Evolutionary conservation across 805 yeast genomes (phyloP).

Genomic region (Scheffersomyces lignosus): DNA sequence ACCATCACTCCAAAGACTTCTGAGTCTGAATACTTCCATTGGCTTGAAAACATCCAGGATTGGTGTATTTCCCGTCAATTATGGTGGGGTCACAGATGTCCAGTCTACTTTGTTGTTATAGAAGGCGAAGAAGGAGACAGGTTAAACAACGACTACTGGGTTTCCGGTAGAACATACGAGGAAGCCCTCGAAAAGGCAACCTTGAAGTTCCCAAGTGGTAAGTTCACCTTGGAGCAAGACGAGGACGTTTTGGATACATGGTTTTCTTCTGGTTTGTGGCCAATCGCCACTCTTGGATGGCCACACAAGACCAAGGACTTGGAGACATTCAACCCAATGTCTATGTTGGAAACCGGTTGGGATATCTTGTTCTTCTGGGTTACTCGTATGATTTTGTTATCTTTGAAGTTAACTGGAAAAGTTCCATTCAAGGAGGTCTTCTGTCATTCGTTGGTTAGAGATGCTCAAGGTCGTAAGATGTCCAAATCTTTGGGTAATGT

Average conservation of each 20-base stretch:
- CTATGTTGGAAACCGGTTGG: constrained; percentile 98
- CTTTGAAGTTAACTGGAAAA: constrained; percentile 84
- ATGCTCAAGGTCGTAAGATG: constrained; percentile 99
- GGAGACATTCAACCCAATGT: constrained; percentile 81
- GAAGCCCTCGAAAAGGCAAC: constrained; percentile 87
- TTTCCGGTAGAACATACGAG: constrained; percentile 78
- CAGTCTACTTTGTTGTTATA: constrained; percentile 82
- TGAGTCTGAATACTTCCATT: constrained; percentile 89
- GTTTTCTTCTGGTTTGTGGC: constrained; percentile 99
- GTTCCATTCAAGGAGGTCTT: constrained; percentile 95
- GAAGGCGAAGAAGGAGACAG: constrained; percentile 71
- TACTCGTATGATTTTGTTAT: constrained; percentile 90
- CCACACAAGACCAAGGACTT: constrained; percentile 77
- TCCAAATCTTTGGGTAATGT: constrained; percentile 97
- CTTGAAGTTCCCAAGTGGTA: constrained; percentile 65
- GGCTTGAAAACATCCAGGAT: constrained; percentile 96
- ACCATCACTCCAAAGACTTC: constrained; percentile 85
- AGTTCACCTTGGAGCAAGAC: constrained; percentile 84
- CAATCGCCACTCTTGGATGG: constrained; percentile 96
- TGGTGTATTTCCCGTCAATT: constrained; percentile 97
- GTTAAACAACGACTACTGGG: constrained; percentile 76
- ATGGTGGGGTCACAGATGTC: constrained; percentile 98
- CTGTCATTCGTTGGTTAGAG: constrained; percentile 98
- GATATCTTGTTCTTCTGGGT: constrained; percentile 99
- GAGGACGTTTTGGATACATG: constrained; percentile 98